Evolutionary conservation across 257 asterid species (phyloP).

Genomic region (Solanum paucissectum): DNA sequence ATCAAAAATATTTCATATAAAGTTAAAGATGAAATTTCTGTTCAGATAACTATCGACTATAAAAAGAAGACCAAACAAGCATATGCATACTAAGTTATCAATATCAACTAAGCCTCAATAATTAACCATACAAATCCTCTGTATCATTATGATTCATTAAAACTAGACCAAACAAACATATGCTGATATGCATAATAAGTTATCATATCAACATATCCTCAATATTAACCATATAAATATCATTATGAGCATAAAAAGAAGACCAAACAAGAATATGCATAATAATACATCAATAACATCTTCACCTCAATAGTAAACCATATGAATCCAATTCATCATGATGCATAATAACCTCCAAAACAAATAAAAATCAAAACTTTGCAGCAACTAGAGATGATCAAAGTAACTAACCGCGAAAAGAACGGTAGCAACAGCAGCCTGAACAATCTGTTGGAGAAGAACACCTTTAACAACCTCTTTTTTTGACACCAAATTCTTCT

Average conservation of each 20-base stretch:
- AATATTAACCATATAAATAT: not conserved
- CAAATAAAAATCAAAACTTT: not conserved
- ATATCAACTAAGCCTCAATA: too few relatives aligned
- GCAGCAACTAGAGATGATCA: not conserved
- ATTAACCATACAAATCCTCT: too few relatives aligned
- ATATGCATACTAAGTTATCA: not conserved
- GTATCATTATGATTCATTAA: too few relatives aligned
- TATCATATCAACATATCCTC: not conserved
- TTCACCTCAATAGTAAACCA: not conserved
- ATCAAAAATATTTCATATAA: not conserved
- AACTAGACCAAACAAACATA: not conserved
- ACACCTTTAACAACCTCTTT: slow-evolving; percentile 77
- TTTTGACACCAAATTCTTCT: slow-evolving; percentile 78
- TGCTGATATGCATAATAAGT: too few relatives aligned
- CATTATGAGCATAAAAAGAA: not conserved
- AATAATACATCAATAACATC: not conserved
- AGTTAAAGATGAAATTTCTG: not conserved
- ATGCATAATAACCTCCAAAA: not conserved
- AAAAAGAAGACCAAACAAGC: not conserved
- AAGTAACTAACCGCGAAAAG: slow-evolving; percentile 64
- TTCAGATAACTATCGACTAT: not conserved
- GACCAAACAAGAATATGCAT: not conserved
- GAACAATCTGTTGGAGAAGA: slow-evolving; percentile 84
- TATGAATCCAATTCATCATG: not conserved
- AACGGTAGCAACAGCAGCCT: slow-evolving; percentile 68